Evolutionary conservation across 371 early-diverging fungal species (phyloP).

Genomic region (Mortierella sp.): DNA sequence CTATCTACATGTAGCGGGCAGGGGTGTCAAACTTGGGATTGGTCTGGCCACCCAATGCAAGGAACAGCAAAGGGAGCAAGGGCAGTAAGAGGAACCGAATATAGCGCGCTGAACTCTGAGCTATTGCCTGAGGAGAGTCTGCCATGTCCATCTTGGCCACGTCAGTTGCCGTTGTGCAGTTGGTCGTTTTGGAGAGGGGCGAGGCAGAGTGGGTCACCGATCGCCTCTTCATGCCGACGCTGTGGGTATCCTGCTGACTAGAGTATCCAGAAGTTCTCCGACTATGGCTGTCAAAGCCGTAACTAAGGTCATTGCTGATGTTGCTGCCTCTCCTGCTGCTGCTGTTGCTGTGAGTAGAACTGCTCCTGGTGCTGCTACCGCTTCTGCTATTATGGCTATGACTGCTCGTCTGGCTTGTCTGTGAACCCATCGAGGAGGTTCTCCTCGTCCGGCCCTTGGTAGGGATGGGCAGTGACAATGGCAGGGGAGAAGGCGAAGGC

Average conservation of each 20-base stretch:
- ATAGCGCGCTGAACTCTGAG: constrained; percentile 35
- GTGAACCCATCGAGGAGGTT: constrained; percentile 31
- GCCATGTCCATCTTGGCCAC: constrained; percentile 8
- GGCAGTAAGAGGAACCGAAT: constrained; percentile 44
- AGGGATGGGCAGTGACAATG: constrained; percentile 25
- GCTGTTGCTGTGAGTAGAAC: constrained; percentile 6
- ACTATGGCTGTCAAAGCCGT: neutral
- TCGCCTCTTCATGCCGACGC: constrained; percentile 10
- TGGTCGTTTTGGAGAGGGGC: constrained; percentile 11
- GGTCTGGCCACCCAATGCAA: constrained; percentile 38
- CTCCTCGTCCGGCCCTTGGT: constrained; percentile 28
- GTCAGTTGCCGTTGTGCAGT: constrained; percentile 2
- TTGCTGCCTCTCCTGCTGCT: neutral
- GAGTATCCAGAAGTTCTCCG: constrained; percentile 3
- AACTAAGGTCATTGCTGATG: neutral
- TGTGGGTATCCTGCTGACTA: neutral
- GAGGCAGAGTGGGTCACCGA: constrained; percentile 16
- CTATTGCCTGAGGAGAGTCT: constrained; percentile 37
- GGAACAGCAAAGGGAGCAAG: constrained; percentile 29
- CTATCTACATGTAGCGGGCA: constrained; percentile 22
- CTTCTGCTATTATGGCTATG: constrained; percentile 13
- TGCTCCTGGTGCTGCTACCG: constrained; percentile 11
- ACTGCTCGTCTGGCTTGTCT: constrained; percentile 28
- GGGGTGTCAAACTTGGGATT: constrained; percentile 38
- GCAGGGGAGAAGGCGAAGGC: constrained; percentile 33